phyloP scores from a whole-genome alignment of 305 asterid genomes.

The Solanum aculeatissimum region DNA sequence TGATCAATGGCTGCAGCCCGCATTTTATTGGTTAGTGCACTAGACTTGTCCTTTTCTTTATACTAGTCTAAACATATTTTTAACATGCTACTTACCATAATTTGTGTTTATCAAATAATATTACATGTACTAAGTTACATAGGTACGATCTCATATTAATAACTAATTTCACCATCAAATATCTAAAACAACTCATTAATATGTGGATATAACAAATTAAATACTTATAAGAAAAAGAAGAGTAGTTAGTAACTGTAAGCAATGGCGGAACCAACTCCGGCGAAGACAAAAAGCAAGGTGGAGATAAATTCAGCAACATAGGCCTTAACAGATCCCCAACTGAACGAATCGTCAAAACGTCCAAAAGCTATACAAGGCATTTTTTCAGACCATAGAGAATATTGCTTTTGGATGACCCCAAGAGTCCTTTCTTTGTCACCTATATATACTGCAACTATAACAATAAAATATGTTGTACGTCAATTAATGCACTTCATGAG shows the following conservation, averaged over 20 bases:
- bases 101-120: too few relatives aligned
- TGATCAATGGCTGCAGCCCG: background rate
- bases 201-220: too few relatives aligned
- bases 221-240: background rate
- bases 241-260: slow-evolving; percentile 43
- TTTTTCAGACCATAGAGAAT: background rate
- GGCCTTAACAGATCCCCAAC: slow-evolving; percentile 49
- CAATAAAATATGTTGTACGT: background rate
- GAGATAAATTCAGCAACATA: slow-evolving; percentile 89
- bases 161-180: too few relatives aligned
- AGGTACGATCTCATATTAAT: too few relatives aligned
- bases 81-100: too few relatives aligned
- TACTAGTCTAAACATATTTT: too few relatives aligned
- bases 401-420: background rate
- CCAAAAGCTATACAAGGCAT: slow-evolving; percentile 79
- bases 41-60: too few relatives aligned
- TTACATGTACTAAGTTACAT: too few relatives aligned
- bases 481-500: background rate
- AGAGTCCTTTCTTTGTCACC: background rate
- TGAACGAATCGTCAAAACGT: slow-evolving; percentile 55
- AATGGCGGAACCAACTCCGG: slow-evolving; percentile 90
- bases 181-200: too few relatives aligned
- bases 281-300: slow-evolving; percentile 78
- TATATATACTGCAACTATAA: background rate
- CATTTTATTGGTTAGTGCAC: too few relatives aligned